A percentile compares a stretch with the other conserved stretches of the same genome.
phyloP scores from a whole-genome alignment of 108 stramenopile genomes.

The Cyclotella choctawhatcheeana region DNA sequence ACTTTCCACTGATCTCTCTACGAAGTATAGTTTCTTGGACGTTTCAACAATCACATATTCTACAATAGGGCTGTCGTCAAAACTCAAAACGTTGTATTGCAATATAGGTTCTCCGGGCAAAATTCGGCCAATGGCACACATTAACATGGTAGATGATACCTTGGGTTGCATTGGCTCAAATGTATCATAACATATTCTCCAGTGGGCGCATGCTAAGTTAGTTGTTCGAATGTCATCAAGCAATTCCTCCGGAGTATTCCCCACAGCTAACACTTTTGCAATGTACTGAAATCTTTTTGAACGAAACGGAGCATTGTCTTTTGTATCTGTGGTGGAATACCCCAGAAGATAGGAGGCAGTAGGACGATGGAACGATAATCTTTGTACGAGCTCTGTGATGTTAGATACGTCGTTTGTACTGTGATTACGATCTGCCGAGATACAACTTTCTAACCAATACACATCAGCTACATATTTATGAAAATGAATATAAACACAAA shows the following conservation, averaged over 20 bases:
- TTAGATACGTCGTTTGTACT: not conserved
- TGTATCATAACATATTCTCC: constrained; percentile 35
- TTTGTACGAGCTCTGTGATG: constrained; percentile 9
- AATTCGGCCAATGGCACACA: constrained; percentile 55
- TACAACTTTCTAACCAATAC: constrained; percentile 56
- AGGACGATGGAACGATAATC: constrained; percentile 40
- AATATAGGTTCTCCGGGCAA: constrained; percentile 54
- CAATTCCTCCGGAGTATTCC: constrained; percentile 19
- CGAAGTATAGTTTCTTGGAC: constrained; percentile 11
- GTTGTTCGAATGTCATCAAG: constrained; percentile 11
- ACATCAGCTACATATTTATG: constrained; percentile 43
- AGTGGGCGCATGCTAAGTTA: not conserved
- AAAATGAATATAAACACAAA: not conserved
- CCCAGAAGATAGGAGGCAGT: constrained; percentile 26
- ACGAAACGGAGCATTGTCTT: constrained; percentile 38
- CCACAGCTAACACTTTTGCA: constrained; percentile 42
- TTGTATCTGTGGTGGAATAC: not conserved
- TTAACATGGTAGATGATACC: constrained; percentile 61
- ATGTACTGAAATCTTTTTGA: constrained; percentile 57
- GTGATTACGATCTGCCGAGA: constrained; percentile 36
- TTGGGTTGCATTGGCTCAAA: constrained; percentile 38
- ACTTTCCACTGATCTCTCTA: constrained; percentile 4
- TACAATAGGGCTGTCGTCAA: no score
- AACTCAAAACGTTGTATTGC: no score
- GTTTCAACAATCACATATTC: constrained; percentile 54